These are phyloP conservation scores for Ceratonia siliqua DNA, from an alignment of 306 rosid genomes.

Conservation along the genomic window DNA sequence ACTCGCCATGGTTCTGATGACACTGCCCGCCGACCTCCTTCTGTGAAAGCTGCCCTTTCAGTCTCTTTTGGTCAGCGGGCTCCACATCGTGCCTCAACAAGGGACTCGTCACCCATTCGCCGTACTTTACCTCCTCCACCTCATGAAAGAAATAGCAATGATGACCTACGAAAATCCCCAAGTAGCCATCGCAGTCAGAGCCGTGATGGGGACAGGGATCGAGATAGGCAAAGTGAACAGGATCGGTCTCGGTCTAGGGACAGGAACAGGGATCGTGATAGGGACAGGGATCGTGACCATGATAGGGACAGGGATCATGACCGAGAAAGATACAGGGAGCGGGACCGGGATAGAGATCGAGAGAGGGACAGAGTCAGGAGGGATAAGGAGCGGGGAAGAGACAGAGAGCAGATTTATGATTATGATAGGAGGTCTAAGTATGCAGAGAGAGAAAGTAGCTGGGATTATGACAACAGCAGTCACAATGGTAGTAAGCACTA, in stretches of 20 bases:
- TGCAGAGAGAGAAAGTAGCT: constrained; percentile 65
- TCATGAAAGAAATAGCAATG: constrained; percentile 57
- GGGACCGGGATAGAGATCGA: constrained; percentile 37
- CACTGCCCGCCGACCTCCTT: constrained; percentile 97
- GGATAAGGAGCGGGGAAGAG: constrained; percentile 45
- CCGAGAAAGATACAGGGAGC: constrained; percentile 41
- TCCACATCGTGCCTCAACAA: constrained; percentile 95
- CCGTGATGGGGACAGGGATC: constrained; percentile 59
- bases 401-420: constrained; percentile 59
- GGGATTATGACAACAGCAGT: constrained; percentile 55
- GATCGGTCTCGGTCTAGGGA: constrained; percentile 52
- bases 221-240: constrained; percentile 24
- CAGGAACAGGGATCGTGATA: constrained; percentile 14
- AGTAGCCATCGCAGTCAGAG: constrained; percentile 66
- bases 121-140: constrained; percentile 61
- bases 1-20: constrained; percentile 93
- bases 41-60: constrained; percentile 95
- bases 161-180: constrained; percentile 60
- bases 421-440: constrained; percentile 56
- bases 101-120: constrained; percentile 97
- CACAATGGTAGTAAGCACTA: constrained; percentile 51
- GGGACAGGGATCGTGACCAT: constrained; percentile 27
- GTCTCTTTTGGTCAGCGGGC: constrained; percentile 99
- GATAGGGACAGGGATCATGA: constrained; percentile 44
- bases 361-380: constrained; percentile 43